A percentile compares a stretch with the other conserved stretches of the same genome.
These are phyloP conservation scores for Scheffersomyces amazonensis DNA, from an alignment of 805 yeast genomes.

Conservation along the genomic window DNA sequence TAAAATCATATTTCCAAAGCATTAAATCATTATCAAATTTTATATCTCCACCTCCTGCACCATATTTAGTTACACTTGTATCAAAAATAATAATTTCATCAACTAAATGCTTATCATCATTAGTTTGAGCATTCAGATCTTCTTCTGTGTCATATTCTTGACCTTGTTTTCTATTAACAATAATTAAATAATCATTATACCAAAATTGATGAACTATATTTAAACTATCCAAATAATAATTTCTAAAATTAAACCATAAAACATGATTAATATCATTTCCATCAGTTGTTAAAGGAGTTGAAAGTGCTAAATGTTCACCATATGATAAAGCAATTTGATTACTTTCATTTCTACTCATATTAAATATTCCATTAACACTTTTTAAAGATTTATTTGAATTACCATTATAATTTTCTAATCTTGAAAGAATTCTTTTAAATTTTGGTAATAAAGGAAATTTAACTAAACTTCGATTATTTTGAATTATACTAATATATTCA, in stretches of 20 bases:
- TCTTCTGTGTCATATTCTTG: slow-evolving; percentile 13
- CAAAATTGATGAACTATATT: slow-evolving; percentile 35
- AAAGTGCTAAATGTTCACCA: slow-evolving; percentile 24
- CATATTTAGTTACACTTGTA: slow-evolving; percentile 27
- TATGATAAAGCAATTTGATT: slow-evolving; percentile 27
- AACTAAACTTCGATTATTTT: slow-evolving; percentile 13
- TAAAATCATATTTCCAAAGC: slow-evolving; percentile 37
- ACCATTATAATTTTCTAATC: slow-evolving; percentile 20
- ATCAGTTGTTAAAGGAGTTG: slow-evolving; percentile 24
- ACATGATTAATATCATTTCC: slow-evolving; percentile 26
- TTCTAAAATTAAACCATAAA: slow-evolving; percentile 38
- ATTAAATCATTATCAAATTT: slow-evolving; percentile 37
- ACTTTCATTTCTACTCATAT: slow-evolving; percentile 15
- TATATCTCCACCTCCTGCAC: slow-evolving; percentile 26
- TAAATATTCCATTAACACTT: slow-evolving; percentile 18
- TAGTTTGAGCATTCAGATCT: slow-evolving; percentile 1
- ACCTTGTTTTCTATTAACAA: slow-evolving; percentile 26
- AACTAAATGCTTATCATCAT: slow-evolving; percentile 10
- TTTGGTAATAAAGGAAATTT: slow-evolving; percentile 30
- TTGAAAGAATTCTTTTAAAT: slow-evolving; percentile 23
- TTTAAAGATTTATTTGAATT: slow-evolving; percentile 10
- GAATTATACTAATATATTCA: slow-evolving; percentile 23
- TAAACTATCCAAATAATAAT: slow-evolving; percentile 27
- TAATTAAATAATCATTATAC: slow-evolving; percentile 30
- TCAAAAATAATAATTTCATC: slow-evolving; percentile 38